phyloP scores from a whole-genome alignment of 2,329 filamentous ascomycete species.

The Penicillium sp. region DNA sequence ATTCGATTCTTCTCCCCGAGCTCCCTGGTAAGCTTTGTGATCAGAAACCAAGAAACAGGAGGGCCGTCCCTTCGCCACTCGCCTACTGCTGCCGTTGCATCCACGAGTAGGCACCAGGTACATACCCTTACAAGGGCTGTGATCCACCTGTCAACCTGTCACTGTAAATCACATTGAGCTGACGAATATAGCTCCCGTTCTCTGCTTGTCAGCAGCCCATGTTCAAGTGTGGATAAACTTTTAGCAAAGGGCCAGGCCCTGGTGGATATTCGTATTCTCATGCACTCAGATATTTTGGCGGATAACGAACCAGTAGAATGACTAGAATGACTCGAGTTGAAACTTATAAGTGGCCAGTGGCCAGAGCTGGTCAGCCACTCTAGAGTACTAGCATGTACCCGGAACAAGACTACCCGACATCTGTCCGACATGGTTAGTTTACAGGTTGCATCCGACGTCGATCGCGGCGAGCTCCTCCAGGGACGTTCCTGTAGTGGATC shows the following conservation, averaged over 20 bases:
- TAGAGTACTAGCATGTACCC: not conserved
- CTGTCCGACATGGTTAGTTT: not conserved
- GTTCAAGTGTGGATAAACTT: not conserved
- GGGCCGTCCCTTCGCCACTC: not conserved
- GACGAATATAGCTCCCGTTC: constrained; percentile 4
- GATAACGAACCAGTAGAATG: not conserved
- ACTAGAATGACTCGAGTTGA: not conserved
- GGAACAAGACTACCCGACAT: not conserved
- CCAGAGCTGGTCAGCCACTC: not conserved
- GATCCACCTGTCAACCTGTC: constrained; percentile 4
- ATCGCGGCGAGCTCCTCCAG: not conserved
- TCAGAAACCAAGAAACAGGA: not conserved
- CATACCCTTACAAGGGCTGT: constrained; percentile 4
- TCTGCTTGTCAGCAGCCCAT: not conserved
- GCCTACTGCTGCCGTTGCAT: constrained; percentile 17
- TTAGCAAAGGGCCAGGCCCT: not conserved
- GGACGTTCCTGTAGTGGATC: not conserved
- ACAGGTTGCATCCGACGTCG: constrained; percentile 5
- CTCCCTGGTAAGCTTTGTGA: not conserved
- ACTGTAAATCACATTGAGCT: constrained; percentile 1
- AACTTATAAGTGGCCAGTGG: not conserved
- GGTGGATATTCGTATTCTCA: not conserved
- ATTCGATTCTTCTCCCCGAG: not conserved
- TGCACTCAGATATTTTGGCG: not conserved
- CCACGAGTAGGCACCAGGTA: constrained; percentile 3